A percentile compares a stretch with the other conserved stretches of the same genome.
Conservation (phyloP, 2,329 filamentous ascomycete genomes). For the Botryotinia narcissicola region DNA sequence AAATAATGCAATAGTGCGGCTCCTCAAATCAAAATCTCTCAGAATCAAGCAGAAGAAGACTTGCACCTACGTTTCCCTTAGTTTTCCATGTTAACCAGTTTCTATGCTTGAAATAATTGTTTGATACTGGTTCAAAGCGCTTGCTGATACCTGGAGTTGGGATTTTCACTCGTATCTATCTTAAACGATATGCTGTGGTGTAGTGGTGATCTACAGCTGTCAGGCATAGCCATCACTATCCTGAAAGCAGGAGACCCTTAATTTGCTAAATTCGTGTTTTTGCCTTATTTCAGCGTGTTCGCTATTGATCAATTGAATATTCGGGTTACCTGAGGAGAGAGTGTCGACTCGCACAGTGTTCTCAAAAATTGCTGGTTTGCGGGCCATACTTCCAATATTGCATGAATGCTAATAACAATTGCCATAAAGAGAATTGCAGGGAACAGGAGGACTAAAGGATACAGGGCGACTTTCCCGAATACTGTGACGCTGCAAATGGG, state of each 20-base stretch:
- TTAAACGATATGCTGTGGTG: neutral
- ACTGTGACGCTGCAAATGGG: neutral
- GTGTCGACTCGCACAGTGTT: neutral
- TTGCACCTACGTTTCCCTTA: neutral
- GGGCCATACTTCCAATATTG: neutral
- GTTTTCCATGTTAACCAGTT: neutral
- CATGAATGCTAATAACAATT: neutral
- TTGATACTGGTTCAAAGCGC: neutral
- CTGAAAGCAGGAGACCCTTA: neutral
- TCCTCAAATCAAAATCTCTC: neutral
- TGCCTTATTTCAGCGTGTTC: neutral
- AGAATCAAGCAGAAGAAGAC: neutral
- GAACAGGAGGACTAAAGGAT: neutral
- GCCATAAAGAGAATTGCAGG: neutral
- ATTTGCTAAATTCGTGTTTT: neutral
- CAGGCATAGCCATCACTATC: neutral
- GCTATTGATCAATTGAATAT: neutral
- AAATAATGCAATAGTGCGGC: neutral
- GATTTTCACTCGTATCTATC: neutral
- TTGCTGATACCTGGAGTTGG: neutral
- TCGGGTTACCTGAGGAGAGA: neutral
- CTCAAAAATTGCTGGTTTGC: neutral
- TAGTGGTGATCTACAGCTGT: neutral
- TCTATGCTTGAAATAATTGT: neutral
- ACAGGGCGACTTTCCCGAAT: neutral